Conservation (phyloP, 345 rosid genomes). For the Heritiera fomes region DNA sequence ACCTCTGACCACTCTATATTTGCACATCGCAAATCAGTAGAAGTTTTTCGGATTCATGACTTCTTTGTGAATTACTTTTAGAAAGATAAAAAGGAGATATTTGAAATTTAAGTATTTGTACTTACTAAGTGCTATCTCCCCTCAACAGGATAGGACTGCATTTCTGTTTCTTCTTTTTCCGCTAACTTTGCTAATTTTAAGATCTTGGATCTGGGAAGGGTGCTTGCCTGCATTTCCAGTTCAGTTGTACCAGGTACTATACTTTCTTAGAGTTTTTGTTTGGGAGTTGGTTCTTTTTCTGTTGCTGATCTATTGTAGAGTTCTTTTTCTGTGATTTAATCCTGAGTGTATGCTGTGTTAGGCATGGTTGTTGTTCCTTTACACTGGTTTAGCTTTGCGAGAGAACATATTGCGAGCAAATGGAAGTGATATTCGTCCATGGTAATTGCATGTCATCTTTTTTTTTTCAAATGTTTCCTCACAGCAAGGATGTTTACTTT, state of each 20-base stretch:
- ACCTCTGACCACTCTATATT: not conserved
- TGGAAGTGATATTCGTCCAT: conserved; percentile 98
- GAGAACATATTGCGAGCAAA: conserved; percentile 93
- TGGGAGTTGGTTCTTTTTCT: not conserved
- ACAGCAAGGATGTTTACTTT: conserved; percentile 23
- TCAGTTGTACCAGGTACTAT: conserved; percentile 78
- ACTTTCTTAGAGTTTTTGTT: not conserved
- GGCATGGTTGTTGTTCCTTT: conserved; percentile 96
- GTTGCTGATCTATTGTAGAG: not conserved
- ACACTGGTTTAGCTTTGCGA: conserved; percentile 92
- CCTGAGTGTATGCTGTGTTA: conserved; percentile 28
- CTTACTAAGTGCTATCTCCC: conserved; percentile 7
- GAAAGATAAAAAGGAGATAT: not conserved
- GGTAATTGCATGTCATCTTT: conserved; percentile 47
- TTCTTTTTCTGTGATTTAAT: not conserved
- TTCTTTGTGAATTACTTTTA: not conserved
- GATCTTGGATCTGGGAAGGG: conserved; percentile 84
- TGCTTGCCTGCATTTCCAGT: conserved; percentile 95
- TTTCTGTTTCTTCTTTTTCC: conserved; percentile 91
- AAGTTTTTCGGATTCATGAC: not conserved
- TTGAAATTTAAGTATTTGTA: not conserved
- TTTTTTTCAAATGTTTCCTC: not conserved
- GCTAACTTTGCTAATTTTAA: conserved; percentile 56
- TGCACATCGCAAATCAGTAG: not conserved
- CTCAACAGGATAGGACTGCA: conserved; percentile 90